Percentiles rank a stretch among this genome's conserved stretches.
phyloP scores from a whole-genome alignment of 768 basidiomycete species.

The Polyporus arcularius region DNA sequence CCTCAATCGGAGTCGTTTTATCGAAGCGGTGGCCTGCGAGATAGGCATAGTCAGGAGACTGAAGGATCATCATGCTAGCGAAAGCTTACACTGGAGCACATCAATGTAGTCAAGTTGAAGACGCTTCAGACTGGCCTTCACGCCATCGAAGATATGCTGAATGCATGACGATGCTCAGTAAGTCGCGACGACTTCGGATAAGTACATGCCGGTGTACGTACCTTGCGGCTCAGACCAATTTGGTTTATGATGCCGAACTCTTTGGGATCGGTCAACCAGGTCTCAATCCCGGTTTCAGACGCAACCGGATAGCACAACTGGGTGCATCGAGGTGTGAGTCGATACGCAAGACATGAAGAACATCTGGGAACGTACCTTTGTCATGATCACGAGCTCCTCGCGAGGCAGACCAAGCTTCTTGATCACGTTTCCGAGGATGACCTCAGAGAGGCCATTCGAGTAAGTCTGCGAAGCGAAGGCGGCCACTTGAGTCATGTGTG shows the following conservation, averaged over 20 bases:
- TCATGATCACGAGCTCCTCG: conserved; percentile 46
- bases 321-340: background rate
- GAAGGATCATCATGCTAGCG: no score
- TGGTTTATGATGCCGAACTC: conserved; percentile 38
- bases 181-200: background rate
- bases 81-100: conserved; percentile 21
- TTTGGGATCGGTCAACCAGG: conserved; percentile 17
- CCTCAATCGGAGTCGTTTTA: conserved; percentile 40
- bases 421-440: conserved; percentile 48
- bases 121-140: conserved; percentile 62
- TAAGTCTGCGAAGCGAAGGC: conserved; percentile 26
- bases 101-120: conserved; percentile 71
- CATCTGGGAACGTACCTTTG: conserved; percentile 37
- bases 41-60: background rate
- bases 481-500: background rate
- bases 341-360: background rate
- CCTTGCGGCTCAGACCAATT: conserved; percentile 35
- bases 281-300: conserved; percentile 5
- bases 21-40: conserved; percentile 37
- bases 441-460: conserved; percentile 42
- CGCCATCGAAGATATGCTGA: conserved; percentile 73
- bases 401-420: conserved; percentile 44
- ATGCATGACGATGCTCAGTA: background rate
- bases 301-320: conserved; percentile 20
- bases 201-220: background rate